These are phyloP conservation scores for Obba rivulosa DNA, from an alignment of 768 basidiomycete species.

Conservation along the genomic window DNA sequence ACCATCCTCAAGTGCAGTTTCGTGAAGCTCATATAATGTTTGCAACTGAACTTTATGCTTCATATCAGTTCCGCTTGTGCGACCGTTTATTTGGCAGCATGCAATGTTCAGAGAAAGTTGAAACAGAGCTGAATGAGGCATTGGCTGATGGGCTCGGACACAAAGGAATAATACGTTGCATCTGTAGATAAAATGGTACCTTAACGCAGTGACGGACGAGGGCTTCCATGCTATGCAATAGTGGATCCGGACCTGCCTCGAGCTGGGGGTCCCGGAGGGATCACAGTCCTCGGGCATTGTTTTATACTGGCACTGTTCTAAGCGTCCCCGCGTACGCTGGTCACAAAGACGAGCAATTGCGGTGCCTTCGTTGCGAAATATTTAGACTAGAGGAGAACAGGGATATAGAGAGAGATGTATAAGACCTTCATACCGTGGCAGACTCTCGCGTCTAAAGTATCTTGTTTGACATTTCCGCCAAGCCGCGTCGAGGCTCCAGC, in stretches of 20 bases:
- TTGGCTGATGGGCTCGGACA: background rate
- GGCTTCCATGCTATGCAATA: slow-evolving; percentile 24
- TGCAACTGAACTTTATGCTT: background rate
- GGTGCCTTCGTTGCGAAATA: slow-evolving; percentile 13
- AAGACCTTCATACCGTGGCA: slow-evolving; percentile 11
- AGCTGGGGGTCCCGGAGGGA: slow-evolving; percentile 19
- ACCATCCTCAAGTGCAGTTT: slow-evolving; percentile 10
- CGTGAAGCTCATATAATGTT: background rate
- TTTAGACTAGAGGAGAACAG: slow-evolving; percentile 13
- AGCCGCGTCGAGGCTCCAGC: too few species aligned
- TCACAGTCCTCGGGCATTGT: slow-evolving; percentile 13
- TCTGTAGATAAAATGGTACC: slow-evolving; percentile 9
- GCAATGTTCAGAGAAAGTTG: slow-evolving; percentile 1
- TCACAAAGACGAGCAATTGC: slow-evolving; percentile 10
- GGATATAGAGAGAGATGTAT: background rate
- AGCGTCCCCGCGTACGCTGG: slow-evolving; percentile 14
- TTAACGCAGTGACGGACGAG: slow-evolving; percentile 27
- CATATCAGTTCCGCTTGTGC: background rate
- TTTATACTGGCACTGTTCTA: slow-evolving; percentile 20
- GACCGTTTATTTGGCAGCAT: slow-evolving; percentile 2
- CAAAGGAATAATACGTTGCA: background rate
- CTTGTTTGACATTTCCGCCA: too few species aligned
- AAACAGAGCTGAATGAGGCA: slow-evolving; percentile 7
- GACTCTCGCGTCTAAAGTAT: too few species aligned
- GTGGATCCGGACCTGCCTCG: slow-evolving; percentile 24